Percentiles rank a stretch among this genome's conserved stretches.
Conservation (phyloP, 192 early-diverging fungal species). For the Backusella mclennaniae region DNA sequence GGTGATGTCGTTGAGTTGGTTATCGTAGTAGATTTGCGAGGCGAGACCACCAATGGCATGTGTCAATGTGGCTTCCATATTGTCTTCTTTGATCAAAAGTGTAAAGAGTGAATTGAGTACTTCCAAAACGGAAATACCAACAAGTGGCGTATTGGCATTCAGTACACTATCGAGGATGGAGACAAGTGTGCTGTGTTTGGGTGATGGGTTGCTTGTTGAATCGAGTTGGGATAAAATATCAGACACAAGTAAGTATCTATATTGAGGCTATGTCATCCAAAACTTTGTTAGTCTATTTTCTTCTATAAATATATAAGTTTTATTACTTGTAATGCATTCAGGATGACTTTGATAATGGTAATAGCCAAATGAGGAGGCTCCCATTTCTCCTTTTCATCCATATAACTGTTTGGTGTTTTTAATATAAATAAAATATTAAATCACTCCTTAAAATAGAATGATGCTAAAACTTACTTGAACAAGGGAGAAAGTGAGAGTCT, state of each 20-base stretch:
- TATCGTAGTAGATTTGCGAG: slow-evolving; percentile 55
- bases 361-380: slow-evolving; percentile 34
- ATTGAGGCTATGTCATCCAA: slow-evolving; percentile 36
- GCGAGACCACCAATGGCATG: slow-evolving; percentile 41
- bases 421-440: background rate
- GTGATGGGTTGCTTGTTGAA: background rate
- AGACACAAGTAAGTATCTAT: slow-evolving; percentile 48
- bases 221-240: slow-evolving; percentile 46
- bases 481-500: slow-evolving; percentile 14
- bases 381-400: slow-evolving; percentile 31
- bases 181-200: slow-evolving; percentile 44
- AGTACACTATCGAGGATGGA: slow-evolving; percentile 43
- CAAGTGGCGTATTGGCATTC: slow-evolving; percentile 39
- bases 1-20: slow-evolving; percentile 55
- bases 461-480: slow-evolving; percentile 13
- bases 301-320: background rate
- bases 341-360: slow-evolving; percentile 20
- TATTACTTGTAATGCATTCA: slow-evolving; percentile 35
- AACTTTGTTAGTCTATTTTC: background rate
- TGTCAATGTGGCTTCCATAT: background rate
- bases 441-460: background rate
- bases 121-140: slow-evolving; percentile 52
- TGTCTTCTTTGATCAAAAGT: slow-evolving; percentile 31
- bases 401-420: slow-evolving; percentile 18
- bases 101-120: slow-evolving; percentile 48